These are phyloP conservation scores for Mycosarcoma mackinlayi DNA, from an alignment of 1,284 basidiomycete genomes.

Conservation along the genomic window DNA sequence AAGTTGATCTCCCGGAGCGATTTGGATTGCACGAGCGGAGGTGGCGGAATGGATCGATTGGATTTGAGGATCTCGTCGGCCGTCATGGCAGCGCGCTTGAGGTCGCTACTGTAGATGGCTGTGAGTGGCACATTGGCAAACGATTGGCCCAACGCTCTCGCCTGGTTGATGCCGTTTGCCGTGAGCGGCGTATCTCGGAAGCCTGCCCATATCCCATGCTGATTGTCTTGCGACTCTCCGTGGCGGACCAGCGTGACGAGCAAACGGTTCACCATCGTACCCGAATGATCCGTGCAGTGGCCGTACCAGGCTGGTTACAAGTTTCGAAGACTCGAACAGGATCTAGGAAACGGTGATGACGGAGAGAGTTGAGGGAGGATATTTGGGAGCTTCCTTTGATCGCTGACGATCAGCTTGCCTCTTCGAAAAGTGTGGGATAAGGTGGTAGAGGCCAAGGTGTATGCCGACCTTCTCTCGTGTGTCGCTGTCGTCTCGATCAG, in stretches of 20 bases:
- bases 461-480: too few species aligned
- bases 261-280: conserved; percentile 44
- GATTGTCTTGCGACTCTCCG: conserved; percentile 68
- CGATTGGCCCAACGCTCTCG: conserved; percentile 78
- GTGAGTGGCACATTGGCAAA: conserved; percentile 75
- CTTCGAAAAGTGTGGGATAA: too few species aligned
- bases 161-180: conserved; percentile 88
- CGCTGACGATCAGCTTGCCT: too few species aligned
- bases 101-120: conserved; percentile 81
- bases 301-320: background rate
- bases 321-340: too few species aligned
- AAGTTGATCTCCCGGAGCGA: conserved; percentile 72
- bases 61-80: conserved; percentile 74
- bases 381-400: too few species aligned
- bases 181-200: conserved; percentile 84
- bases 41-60: conserved; percentile 72
- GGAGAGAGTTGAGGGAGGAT: too few species aligned
- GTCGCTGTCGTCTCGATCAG: too few species aligned
- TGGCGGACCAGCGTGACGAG: conserved; percentile 57
- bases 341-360: background rate
- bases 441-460: too few species aligned
- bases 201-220: conserved; percentile 78
- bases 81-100: conserved; percentile 80
- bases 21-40: conserved; percentile 72
- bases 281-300: background rate